These are phyloP conservation scores for Puya raimondii DNA, from an alignment of 176 grass and related monocot genomes.

Conservation along the genomic window DNA sequence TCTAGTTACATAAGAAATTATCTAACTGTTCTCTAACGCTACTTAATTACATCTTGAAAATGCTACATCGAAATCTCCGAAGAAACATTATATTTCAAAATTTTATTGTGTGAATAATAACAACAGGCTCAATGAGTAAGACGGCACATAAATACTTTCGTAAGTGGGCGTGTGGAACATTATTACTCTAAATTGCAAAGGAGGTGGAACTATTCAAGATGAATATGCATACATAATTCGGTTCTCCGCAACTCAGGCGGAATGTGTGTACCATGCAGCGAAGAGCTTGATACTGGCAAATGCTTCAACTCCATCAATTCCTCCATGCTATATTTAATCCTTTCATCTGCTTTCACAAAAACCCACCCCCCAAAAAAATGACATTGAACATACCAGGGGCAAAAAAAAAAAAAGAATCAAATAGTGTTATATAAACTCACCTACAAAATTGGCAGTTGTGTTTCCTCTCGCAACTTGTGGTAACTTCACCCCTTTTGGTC, in stretches of 20 bases:
- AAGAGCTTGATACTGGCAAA: conserved; percentile 14
- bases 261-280: conserved; percentile 14
- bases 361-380: background rate
- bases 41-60: too few relatives aligned
- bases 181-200: background rate
- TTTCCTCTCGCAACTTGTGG: conserved; percentile 13
- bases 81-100: too few relatives aligned
- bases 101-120: too few relatives aligned
- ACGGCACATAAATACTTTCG: background rate
- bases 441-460: conserved; percentile 31
- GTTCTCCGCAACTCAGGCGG: conserved; percentile 33
- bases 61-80: too few relatives aligned
- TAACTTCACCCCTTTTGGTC: conserved; percentile 21
- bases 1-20: too few relatives aligned
- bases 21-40: too few relatives aligned
- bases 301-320: conserved; percentile 57
- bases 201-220: background rate
- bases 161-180: background rate
- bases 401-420: background rate
- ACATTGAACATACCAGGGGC: background rate
- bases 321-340: conserved; percentile 51
- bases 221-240: conserved; percentile 11
- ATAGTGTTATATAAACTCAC: conserved; percentile 23
- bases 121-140: background rate
- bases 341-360: conserved; percentile 51